phyloP scores from a whole-genome alignment of 2,329 filamentous ascomycete genomes.

The Huntiella abstrusa region DNA sequence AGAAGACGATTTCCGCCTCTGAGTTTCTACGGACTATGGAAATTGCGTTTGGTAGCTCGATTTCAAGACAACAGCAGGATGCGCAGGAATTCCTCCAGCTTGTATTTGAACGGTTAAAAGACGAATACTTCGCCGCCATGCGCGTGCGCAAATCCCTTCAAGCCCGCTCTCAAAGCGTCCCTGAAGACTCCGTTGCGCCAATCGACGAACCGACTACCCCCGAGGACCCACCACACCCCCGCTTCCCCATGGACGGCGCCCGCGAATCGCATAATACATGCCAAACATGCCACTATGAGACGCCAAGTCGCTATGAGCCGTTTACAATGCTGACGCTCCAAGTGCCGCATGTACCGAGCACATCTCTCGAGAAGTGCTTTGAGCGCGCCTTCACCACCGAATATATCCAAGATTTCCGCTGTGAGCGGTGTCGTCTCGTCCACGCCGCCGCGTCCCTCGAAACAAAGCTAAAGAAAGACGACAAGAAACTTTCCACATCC shows the following conservation, averaged over 20 bases:
- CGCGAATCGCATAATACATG: slow-evolving; percentile 94
- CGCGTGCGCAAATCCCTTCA: slow-evolving; percentile 28
- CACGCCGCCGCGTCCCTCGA: slow-evolving; percentile 46
- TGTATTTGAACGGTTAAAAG: slow-evolving; percentile 74
- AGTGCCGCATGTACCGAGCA: slow-evolving; percentile 67
- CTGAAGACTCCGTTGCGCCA: too few species aligned
- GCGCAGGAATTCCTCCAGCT: slow-evolving; percentile 95
- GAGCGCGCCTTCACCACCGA: slow-evolving; percentile 90
- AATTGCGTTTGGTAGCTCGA: slow-evolving; percentile 68
- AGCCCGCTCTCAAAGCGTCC: not conserved
- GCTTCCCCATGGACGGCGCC: slow-evolving; percentile 81
- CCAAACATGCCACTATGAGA: slow-evolving; percentile 73
- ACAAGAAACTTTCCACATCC: too few species aligned
- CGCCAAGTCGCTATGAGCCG: slow-evolving; percentile 60
- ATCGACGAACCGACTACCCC: too few species aligned
- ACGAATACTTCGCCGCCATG: slow-evolving; percentile 78
- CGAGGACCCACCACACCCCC: slow-evolving; percentile 30
- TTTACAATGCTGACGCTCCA: slow-evolving; percentile 88
- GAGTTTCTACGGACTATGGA: slow-evolving; percentile 72
- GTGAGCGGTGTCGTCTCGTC: slow-evolving; percentile 75
- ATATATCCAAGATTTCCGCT: slow-evolving; percentile 91
- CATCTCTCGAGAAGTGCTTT: slow-evolving; percentile 72
- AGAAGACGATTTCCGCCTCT: slow-evolving; percentile 80
- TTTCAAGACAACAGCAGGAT: slow-evolving; percentile 90
- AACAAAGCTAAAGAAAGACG: slow-evolving; percentile 8